Base-by-base conservation (phyloP, 2,329 filamentous ascomycete species). In the Grosmannia penicillata region DNA sequence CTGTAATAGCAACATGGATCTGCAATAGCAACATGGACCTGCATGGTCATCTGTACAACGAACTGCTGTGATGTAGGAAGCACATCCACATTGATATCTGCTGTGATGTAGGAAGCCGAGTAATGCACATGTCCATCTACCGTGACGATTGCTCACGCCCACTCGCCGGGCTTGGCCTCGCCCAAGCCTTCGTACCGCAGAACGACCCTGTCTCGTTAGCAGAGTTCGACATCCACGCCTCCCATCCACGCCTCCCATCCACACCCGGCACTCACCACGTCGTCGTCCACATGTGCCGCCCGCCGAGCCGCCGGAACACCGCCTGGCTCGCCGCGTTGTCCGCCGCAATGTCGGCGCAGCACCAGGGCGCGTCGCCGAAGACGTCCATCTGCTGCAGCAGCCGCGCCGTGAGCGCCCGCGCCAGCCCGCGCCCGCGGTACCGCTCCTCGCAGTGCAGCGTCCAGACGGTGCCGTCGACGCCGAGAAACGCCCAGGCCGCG, bases 211-310 rank as follows among this genome's bases (percentile, higher is more conserved):
- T 34, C 1, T 10, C 22, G 37, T 36, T 27, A 31, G 13, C 23
- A 15, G 6, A 23, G 10, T n/a, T n/a, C n/a, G n/a, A n/a, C n/a
- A n/a, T n/a, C n/a, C n/a, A n/a, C n/a, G n/a, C n/a, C n/a, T n/a
- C n/a, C n/a, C n/a, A n/a, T n/a, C n/a, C n/a, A n/a, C n/a, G n/a
- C n/a, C n/a, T n/a, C n/a, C n/a, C n/a, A n/a, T n/a, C n/a, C n/a
- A n/a, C n/a, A n/a, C n/a, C n/a, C n/a, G n/a, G n/a, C n/a, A n/a
- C 66, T 56, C 47, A 72, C 78, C 78, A 83, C 36, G 70, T 72
- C 14, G 68, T 57, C 13, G 61, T 56, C 72, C 75, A 81, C 13
- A 57, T 54, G 3, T 60, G 55, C 43, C 57, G 64, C 0, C 74
- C 78, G 2, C 73, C 70, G 31, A 83, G 51, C 41, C 74, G 73